Base-by-base conservation (phyloP, 257 asterid species). In the Anisodus tanguticus region DNA sequence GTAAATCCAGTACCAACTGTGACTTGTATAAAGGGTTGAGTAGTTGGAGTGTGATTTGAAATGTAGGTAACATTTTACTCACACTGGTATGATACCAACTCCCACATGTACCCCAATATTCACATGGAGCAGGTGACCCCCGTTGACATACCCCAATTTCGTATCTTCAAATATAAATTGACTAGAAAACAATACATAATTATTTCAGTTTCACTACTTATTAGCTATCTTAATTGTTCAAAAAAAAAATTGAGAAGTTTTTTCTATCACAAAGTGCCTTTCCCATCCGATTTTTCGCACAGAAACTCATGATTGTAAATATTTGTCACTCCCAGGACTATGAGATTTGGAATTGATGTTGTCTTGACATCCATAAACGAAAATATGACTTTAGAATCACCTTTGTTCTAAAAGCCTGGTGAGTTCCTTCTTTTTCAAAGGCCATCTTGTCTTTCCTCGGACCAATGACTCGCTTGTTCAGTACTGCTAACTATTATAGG, bases 41-140 rank as follows among this genome's bases (percentile, higher is more conserved):
- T 60, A 82, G 90, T 85, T 69, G 69, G 80, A 9, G 69, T 79
- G 19, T 77, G 17, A 80, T 77, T 76, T 77, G 64, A 31, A 71
- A 59, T 57, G 79, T 79, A 59, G 88, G 85, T 80, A 58, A 76
- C 35, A 82, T 64, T 80, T 88, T 88, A 68, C 35, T 31, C 35
- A 31, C 35, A 31, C 35, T 31, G 35, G 35, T 31, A 31, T 22
- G 3, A 12, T 70, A 9, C 59, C 22, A 47, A 51, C 70, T 16
- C 45, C 31, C 15, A 31, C 45, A 77, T 55, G 51, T 17, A 74
- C 11, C 58, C 69, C 57, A 47, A 39, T 74, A 35, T 22, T 53
- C 43, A 22, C 26, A 63, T 74, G 85, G 81, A 66, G 82, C 47
- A 84, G 82, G 80, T 53, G 2, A n/a, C n/a, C 9, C 17, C 39